phyloP scores from a whole-genome alignment of 2,329 filamentous ascomycete genomes.

The Stachybotrys echinatus region DNA sequence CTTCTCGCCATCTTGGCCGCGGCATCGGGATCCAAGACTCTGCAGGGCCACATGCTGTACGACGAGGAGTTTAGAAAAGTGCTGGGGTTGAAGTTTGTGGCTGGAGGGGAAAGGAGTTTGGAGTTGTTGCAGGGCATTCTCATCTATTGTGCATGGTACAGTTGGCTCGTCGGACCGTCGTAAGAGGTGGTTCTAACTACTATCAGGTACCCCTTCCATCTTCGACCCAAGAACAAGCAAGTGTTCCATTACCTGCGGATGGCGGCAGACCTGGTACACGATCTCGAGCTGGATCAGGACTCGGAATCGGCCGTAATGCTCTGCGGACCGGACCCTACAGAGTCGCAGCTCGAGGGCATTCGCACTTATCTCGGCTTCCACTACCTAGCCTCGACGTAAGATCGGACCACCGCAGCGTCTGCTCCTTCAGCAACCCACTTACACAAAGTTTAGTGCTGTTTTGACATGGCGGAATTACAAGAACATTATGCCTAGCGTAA shows the following conservation, averaged over 20 bases:
- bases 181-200: not conserved
- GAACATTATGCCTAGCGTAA: conserved; percentile 25
- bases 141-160: conserved; percentile 53
- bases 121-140: conserved; percentile 53
- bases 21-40: conserved; percentile 39
- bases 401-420: conserved; percentile 3
- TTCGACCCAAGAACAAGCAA: conserved; percentile 46
- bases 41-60: conserved; percentile 48
- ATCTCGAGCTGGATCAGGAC: conserved; percentile 43
- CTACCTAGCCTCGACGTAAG: conserved; percentile 37
- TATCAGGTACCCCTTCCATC: conserved; percentile 49
- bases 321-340: conserved; percentile 1
- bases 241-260: conserved; percentile 46
- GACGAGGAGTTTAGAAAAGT: conserved; percentile 54
- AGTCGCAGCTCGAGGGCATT: conserved; percentile 32
- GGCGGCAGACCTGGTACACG: conserved; percentile 42
- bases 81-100: conserved; percentile 50
- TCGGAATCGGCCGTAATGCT: conserved; percentile 1
- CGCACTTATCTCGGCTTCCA: conserved; percentile 41
- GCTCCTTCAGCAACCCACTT: conserved; percentile 3
- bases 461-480: conserved; percentile 31
- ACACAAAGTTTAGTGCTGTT: conserved; percentile 6
- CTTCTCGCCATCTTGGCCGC: conserved; percentile 48
- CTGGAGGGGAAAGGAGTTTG: conserved; percentile 50
- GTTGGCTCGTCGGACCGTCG: not conserved